These are phyloP conservation scores for Fremontodendron californicum DNA, from an alignment of 345 rosid genomes.

Conservation along the genomic window DNA sequence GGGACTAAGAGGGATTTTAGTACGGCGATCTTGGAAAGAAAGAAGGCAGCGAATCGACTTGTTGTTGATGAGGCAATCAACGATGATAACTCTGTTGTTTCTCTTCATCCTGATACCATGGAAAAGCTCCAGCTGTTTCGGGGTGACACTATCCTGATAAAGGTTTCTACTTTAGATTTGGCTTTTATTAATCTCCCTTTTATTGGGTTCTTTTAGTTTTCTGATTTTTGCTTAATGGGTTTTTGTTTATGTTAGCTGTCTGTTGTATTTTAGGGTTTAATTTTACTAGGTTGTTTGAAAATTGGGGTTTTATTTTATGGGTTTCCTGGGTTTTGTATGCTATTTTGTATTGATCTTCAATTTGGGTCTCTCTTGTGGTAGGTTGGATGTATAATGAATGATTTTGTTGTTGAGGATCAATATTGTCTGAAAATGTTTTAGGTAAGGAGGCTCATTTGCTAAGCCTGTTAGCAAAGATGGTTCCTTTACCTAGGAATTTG, in stretches of 20 bases:
- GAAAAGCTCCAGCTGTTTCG: slow-evolving; percentile 98
- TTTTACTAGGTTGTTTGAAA: neutral
- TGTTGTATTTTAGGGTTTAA: neutral
- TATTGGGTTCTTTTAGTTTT: neutral
- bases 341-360: neutral
- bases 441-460: neutral
- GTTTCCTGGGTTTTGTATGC: neutral
- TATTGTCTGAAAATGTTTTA: neutral
- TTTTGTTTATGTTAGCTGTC: neutral
- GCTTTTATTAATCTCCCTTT: too few relatives aligned
- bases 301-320: neutral
- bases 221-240: neutral
- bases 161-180: slow-evolving; percentile 44
- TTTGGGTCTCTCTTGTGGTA: neutral
- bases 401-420: neutral
- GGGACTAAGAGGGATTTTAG: slow-evolving; percentile 84
- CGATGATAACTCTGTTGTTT: slow-evolving; percentile 89
- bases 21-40: slow-evolving; percentile 86
- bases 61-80: slow-evolving; percentile 85
- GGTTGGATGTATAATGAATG: neutral
- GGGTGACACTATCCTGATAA: slow-evolving; percentile 83
- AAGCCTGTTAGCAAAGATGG: neutral
- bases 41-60: slow-evolving; percentile 84
- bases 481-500: neutral
- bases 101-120: slow-evolving; percentile 85